These are phyloP conservation scores for Gardenia jasminoides DNA, from an alignment of 257 asterid genomes.

Conservation along the genomic window DNA sequence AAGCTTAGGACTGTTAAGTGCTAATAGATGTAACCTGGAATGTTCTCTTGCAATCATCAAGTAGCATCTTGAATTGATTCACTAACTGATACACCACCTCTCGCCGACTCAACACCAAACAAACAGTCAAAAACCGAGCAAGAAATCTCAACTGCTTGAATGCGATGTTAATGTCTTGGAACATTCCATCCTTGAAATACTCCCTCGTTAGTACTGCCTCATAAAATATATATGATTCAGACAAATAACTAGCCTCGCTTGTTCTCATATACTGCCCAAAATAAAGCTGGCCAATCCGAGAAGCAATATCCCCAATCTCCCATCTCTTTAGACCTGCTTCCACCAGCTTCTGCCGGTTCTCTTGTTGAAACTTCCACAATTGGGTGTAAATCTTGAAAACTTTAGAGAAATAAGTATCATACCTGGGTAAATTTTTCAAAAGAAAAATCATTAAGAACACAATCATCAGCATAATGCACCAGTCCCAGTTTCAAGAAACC, in stretches of 20 bases:
- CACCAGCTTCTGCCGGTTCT: conserved; percentile 89
- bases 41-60: conserved; percentile 88
- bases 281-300: conserved; percentile 94
- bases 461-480: background rate
- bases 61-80: conserved; percentile 83
- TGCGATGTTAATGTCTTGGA: conserved; percentile 81
- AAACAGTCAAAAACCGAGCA: conserved; percentile 85
- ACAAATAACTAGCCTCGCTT: conserved; percentile 83
- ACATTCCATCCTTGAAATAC: conserved; percentile 88
- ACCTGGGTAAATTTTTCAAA: conserved; percentile 37
- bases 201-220: conserved; percentile 91
- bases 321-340: conserved; percentile 95
- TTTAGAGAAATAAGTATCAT: conserved; percentile 83
- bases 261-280: conserved; percentile 99
- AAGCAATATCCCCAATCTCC: conserved; percentile 99
- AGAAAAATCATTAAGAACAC: conserved; percentile 19
- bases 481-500: background rate
- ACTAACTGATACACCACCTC: conserved; percentile 82
- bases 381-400: conserved; percentile 93
- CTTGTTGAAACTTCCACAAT: conserved; percentile 94
- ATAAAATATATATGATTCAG: conserved; percentile 85
- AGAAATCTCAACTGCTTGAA: conserved; percentile 87
- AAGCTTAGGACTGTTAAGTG: background rate
- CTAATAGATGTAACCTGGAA: conserved; percentile 65
- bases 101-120: conserved; percentile 83